Base-by-base conservation (phyloP, 2,329 filamentous ascomycete species). In the Hypoxylon sp. region DNA sequence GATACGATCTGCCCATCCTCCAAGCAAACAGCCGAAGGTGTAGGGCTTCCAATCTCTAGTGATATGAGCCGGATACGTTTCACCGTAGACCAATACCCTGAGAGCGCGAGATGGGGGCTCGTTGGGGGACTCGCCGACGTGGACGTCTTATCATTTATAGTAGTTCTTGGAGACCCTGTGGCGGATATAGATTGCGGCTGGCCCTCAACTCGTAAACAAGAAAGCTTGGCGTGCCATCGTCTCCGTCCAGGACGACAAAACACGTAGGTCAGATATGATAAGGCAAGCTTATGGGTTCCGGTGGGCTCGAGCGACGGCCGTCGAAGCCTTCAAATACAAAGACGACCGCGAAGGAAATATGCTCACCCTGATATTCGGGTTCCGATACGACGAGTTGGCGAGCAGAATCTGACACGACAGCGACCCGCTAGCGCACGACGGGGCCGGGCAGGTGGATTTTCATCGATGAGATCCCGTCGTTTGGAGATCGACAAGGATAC, bases 201-300 rank as follows among this genome's bases (percentile, higher is more conserved):
- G 55, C 47, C 57, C 50, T 52, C 61, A 52, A 52, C 41, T 54
- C 6, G 42, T 29, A 58, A 58, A 62, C 59, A 62, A 52, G 51
- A 61, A 52, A 37, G 58, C 61, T 64, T 64, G 61, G 61, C 61
- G 52, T 62, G 61, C 62, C 59, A 64, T 59, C 58, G 51, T 49
- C 35, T 61, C 29, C n/a, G 17, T 53, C 18, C 10, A 42, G 29
- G 24, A 27, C 18, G 53, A 20, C 18, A 48, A 64, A 64, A 55
- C 58, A n/a, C n/a, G n/a, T n/a, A 50, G 48, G 51, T 57, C 27
- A 23, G 26, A n/a, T 23, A 41, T 40, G 61, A 61, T 63, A 63
- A 63, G 61, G 33, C 15, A 40, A 18, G 26, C 21, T 24, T 49
- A 46, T 45, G 53, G 52, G 56, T 43, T 41, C 35, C 29, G 7